These are phyloP conservation scores for Xylaria acuta DNA, from an alignment of 495 filamentous ascomycete genomes.

Conservation along the genomic window DNA sequence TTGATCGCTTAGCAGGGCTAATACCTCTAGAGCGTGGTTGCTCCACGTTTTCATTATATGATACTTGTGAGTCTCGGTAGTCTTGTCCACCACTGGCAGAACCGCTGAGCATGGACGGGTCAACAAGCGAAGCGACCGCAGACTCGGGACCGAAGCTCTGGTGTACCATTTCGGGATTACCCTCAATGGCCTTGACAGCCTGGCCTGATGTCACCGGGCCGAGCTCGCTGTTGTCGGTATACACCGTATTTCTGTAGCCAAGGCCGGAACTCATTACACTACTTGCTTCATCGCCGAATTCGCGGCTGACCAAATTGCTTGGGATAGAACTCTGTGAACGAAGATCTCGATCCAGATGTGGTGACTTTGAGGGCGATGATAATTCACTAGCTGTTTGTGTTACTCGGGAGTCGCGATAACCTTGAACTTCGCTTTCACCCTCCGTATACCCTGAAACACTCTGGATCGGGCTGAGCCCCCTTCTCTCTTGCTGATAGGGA, in stretches of 20 bases:
- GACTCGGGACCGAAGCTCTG: constrained; percentile 79
- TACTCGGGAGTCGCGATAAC: constrained; percentile 55
- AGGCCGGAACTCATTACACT: constrained; percentile 51
- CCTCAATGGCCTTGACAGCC: constrained; percentile 68
- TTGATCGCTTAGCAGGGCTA: constrained; percentile 48
- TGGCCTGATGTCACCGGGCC: constrained; percentile 69
- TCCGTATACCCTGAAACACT: constrained; percentile 80
- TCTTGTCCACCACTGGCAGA: constrained; percentile 47
- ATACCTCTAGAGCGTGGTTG: constrained; percentile 31
- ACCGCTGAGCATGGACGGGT: constrained; percentile 72
- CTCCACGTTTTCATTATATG: constrained; percentile 48
- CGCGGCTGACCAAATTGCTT: constrained; percentile 49
- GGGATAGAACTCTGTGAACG: constrained; percentile 46
- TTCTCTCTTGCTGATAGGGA: constrained; percentile 62
- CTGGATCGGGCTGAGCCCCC: constrained; percentile 82
- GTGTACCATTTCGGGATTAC: constrained; percentile 77
- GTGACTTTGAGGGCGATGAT: constrained; percentile 48
- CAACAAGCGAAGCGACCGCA: constrained; percentile 83
- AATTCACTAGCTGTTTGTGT: constrained; percentile 53
- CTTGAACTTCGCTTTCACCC: constrained; percentile 52
- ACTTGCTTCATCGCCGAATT: constrained; percentile 46
- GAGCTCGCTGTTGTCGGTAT: constrained; percentile 73
- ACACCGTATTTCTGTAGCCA: constrained; percentile 65
- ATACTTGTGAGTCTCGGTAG: constrained; percentile 43
- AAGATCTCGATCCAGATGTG: constrained; percentile 40